Evolutionary conservation across 352 stramenopile species (phyloP).

Genomic region (Phytophthora fragariaefolia): DNA sequence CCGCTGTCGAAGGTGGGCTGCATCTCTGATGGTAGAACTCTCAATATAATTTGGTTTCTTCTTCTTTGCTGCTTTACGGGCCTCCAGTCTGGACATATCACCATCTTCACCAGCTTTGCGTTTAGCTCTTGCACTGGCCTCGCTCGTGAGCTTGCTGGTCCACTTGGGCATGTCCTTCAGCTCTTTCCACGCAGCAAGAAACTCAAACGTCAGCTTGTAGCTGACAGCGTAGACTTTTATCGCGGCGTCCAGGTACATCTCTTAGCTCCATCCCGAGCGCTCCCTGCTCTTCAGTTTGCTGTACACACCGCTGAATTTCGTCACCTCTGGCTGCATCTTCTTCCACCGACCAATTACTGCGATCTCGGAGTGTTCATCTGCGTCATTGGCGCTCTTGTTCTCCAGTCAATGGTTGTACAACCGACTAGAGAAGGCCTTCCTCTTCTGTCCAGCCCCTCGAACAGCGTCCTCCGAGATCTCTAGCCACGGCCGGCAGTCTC

Average conservation of each 20-base stretch:
- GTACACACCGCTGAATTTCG: conserved; percentile 8
- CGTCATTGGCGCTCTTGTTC: not conserved
- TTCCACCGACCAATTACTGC: conserved; percentile 1
- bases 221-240: conserved; percentile 6
- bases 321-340: conserved; percentile 12
- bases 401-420: conserved; percentile 7
- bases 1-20: not conserved
- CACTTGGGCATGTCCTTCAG: not conserved
- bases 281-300: conserved; percentile 10
- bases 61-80: no score
- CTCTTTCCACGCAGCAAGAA: conserved; percentile 20
- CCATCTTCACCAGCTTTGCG: not conserved
- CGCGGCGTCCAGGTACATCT: conserved; percentile 11
- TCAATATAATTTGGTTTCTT: no score
- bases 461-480: conserved; percentile 1
- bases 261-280: conserved; percentile 11
- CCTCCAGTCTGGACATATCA: no score
- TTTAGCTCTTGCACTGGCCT: not conserved
- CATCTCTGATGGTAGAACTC: not conserved
- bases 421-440: not conserved
- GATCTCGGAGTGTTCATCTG: not conserved
- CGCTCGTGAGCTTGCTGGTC: not conserved
- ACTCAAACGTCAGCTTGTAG: conserved; percentile 19
- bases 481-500: conserved; percentile 10
- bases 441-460: conserved; percentile 11